Base-by-base conservation (phyloP, 352 stramenopile genomes). In the Phytophthora hybrid region DNA sequence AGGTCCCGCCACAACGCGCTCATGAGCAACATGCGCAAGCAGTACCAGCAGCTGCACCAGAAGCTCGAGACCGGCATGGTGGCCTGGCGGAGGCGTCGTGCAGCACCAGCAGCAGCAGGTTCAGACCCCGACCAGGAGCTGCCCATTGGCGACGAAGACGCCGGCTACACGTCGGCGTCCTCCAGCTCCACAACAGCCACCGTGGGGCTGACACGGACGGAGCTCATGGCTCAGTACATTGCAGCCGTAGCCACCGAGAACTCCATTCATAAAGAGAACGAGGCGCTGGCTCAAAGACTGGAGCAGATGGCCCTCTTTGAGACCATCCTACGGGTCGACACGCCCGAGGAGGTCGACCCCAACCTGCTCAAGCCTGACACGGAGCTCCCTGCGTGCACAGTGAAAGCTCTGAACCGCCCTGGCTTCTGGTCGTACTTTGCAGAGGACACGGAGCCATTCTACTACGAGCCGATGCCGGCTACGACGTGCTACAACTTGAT, bases 361-460 rank as follows among this genome's bases (percentile, higher is more conserved):
- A 66, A 59, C 9, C 34, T 60, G n/a, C 62, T 59, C 16, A 53
- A 53, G 46, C 34, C 47, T 8, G 32, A 66, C 39, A 47, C 71
- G 29, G 60, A 77, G 39, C 63, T 57, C 3, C 62, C 47, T 14
- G 59, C 63, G 1, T n/a, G 65, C 5, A 69, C 71, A 0, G 59
- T 66, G 26, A 59, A 69, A 5, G 52, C 52, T 26, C 11, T 73
- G 13, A 79, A 68, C 18, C 64, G 64, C 13, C 74, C 69, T 3
- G 77, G 80, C 6, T 77, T 70, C 26, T 81, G 76, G 69, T 76
- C 74, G 16, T 81, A 77, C 51, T 87, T 87, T 53, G 73, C 71
- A 41, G 65, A 73, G 13, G 77, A 87, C 53, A 75, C 78, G 23
- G 71, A 76, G 44, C 80, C 80, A 7, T 84, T 87, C 61, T 87